Evolutionary conservation across 129 eudicot species (phyloP), one percentile per base, ranked within the genome.

Genomic region (Lactuca sativa): DNA sequence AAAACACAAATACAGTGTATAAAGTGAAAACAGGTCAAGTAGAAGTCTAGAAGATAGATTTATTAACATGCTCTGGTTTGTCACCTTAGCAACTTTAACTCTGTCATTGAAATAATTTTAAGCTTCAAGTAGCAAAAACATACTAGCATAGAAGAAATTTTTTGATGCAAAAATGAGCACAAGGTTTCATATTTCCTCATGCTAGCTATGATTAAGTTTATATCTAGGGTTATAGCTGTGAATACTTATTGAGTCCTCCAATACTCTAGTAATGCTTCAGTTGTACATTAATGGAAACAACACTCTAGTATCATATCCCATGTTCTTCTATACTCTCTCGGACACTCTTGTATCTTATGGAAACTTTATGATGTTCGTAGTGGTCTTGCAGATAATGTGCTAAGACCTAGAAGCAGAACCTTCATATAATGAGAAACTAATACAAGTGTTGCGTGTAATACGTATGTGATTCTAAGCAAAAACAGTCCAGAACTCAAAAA

Each of bases 21-120:
- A 56, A 67, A 54, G 49, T 11, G 17, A 17, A 67, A 68, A 68
- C 33, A 16, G 48, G 56, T 36, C 62, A 68, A 54, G 36, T 54
- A 62, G 52, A n/a, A n/a, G n/a, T n/a, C n/a, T n/a, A n/a, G n/a
- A 52, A 55, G 16, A 41, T 37, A 55, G 36, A 41, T 43, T 54
- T 68, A 54, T 36, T 37, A 55, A 37, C 21, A 56, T 12, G 14
- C 38, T 17, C 52, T 37, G 31, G 31, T 43, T 67, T 52, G 7
- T 67, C 51, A 34, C 36, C 51, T 53, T 53, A 34, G 51, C 12
- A 67, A 34, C 58, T 67, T 67, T 62, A 16, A 14, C 18, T 54
- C 21, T 51, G 59, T 34, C 52, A 10, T 33, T 54, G 16, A 66
- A 48, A 66, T 66, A 49, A 25, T 47, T 36, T 37, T 9, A n/a